These are phyloP conservation scores for Xylaria sp. DNA, from an alignment of 2,329 filamentous ascomycete species.

Conservation along the genomic window DNA sequence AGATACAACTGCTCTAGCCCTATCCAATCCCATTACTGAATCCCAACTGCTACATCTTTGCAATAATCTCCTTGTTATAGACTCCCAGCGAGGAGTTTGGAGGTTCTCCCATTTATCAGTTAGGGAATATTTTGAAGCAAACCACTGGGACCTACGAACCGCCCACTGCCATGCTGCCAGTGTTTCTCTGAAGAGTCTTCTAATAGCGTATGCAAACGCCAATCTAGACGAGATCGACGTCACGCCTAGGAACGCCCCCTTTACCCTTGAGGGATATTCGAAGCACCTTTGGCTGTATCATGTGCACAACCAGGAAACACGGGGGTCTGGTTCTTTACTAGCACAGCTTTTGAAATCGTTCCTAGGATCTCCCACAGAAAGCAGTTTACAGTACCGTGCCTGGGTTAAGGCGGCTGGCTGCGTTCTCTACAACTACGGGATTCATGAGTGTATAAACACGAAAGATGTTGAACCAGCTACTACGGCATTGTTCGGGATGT, in stretches of 20 bases:
- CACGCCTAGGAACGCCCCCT: background rate
- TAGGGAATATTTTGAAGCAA: conserved; percentile 24
- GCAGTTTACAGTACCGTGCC: conserved; percentile 10
- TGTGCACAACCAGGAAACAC: conserved; percentile 1
- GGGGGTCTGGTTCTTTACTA: background rate
- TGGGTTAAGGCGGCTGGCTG: background rate
- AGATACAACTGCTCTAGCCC: background rate
- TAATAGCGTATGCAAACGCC: background rate
- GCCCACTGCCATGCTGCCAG: conserved; percentile 13
- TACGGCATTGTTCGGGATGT: background rate
- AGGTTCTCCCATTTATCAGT: conserved; percentile 29
- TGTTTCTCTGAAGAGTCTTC: conserved; percentile 21
- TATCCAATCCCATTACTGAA: conserved; percentile 1
- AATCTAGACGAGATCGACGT: background rate
- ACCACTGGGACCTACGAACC: conserved; percentile 6
- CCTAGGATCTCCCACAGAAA: conserved; percentile 15
- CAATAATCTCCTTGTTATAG: conserved; percentile 24
- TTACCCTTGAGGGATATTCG: background rate
- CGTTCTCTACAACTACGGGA: too few relatives aligned
- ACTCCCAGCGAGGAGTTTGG: conserved; percentile 11
- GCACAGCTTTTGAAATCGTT: conserved; percentile 21
- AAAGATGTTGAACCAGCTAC: background rate
- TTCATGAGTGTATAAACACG: background rate
- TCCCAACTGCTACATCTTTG: conserved; percentile 27
- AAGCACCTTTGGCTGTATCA: conserved; percentile 4